These are phyloP conservation scores for Lunularia cruciata DNA, from an alignment of 225 moss, liverwort and hornwort species.

Conservation along the genomic window DNA sequence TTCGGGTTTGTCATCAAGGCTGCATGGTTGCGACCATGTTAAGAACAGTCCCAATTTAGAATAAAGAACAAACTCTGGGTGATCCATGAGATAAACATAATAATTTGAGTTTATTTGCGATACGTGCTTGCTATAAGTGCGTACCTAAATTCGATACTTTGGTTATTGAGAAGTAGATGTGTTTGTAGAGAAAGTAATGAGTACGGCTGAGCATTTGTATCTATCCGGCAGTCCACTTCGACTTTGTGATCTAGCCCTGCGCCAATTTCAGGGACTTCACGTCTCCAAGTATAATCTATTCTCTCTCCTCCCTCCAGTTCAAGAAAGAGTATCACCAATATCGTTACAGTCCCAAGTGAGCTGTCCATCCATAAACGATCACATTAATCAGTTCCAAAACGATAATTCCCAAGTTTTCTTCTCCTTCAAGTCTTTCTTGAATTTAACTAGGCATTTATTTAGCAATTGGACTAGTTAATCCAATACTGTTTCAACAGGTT, in stretches of 20 bases:
- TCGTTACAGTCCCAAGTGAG: constrained; percentile 35
- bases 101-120: neutral
- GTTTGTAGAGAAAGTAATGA: constrained; percentile 41
- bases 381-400: neutral
- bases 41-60: neutral
- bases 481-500: too few relatives aligned
- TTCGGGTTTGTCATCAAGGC: neutral
- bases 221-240: constrained; percentile 38
- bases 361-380: constrained; percentile 9
- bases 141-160: constrained; percentile 48
- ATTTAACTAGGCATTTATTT: too few relatives aligned
- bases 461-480: too few relatives aligned
- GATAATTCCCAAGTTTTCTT: too few relatives aligned
- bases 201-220: constrained; percentile 38
- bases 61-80: neutral
- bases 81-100: neutral
- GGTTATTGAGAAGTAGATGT: constrained; percentile 42
- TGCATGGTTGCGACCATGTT: neutral
- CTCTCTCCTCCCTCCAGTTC: constrained; percentile 45
- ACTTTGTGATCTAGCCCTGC: constrained; percentile 36
- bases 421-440: too few relatives aligned
- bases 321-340: constrained; percentile 36
- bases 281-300: constrained; percentile 34
- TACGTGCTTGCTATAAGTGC: too few relatives aligned
- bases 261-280: constrained; percentile 33